Conservation (phyloP, 768 basidiomycete genomes). For the Lactarius hatsudake region DNA sequence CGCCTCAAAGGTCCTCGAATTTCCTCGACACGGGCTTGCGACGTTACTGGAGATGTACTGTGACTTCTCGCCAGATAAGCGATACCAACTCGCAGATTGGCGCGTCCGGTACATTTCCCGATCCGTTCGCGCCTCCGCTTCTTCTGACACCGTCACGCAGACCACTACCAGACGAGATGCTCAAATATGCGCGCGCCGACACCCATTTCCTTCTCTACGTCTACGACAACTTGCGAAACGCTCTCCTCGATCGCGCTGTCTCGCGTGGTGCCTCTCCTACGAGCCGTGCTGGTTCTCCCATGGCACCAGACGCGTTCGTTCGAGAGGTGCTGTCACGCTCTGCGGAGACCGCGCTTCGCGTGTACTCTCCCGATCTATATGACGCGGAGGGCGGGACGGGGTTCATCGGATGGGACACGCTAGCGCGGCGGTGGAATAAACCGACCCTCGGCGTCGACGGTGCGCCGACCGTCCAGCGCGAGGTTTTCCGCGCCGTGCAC, state of each 20-base stretch:
- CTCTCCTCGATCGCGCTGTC: no score
- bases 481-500: conserved; percentile 71
- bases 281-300: no score
- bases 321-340: no score
- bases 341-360: no score
- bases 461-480: conserved; percentile 46
- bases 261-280: no score
- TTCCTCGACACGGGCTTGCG: conserved; percentile 81
- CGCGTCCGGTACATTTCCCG: conserved; percentile 64
- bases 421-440: conserved; percentile 85
- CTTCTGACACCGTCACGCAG: conserved; percentile 32
- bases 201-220: no score
- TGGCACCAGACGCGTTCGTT: no score
- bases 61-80: conserved; percentile 88
- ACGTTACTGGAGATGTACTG: conserved; percentile 86
- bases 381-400: conserved; percentile 49
- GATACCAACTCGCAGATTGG: conserved; percentile 98
- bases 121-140: neutral
- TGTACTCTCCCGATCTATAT: no score
- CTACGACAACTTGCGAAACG: no score
- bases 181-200: no score
- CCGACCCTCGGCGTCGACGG: conserved; percentile 41
- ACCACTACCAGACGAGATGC: conserved; percentile 68
- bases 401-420: conserved; percentile 69
- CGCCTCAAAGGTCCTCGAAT: conserved; percentile 84